Percentiles rank a stretch among this genome's conserved stretches.
Conservation (phyloP, 1,284 basidiomycete species). For the Chiua sp. region DNA sequence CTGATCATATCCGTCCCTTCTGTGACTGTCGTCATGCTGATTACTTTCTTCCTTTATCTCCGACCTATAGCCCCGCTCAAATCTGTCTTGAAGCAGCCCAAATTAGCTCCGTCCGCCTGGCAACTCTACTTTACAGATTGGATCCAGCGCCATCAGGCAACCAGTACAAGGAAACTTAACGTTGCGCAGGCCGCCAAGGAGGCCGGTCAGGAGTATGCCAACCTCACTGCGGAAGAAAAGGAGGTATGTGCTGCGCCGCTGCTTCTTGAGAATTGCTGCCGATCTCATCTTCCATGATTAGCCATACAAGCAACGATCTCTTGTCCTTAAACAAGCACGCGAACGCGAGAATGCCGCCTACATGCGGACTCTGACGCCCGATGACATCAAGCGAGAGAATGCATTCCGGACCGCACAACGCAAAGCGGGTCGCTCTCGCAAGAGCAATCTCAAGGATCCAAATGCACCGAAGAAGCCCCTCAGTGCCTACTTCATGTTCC, state of each 20-base stretch:
- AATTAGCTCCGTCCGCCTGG: conserved; percentile 95
- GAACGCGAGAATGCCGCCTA: conserved; percentile 86
- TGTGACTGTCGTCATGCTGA: conserved; percentile 33
- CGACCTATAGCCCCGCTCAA: conserved; percentile 57
- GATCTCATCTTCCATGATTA: conserved; percentile 41
- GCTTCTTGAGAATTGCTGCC: conserved; percentile 36
- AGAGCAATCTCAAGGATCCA: conserved; percentile 96
- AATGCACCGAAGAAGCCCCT: conserved; percentile 97
- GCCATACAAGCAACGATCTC: conserved; percentile 85
- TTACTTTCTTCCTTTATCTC: conserved; percentile 24
- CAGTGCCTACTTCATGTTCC: conserved; percentile 94
- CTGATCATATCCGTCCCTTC: conserved; percentile 37
- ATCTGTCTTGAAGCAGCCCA: conserved; percentile 83
- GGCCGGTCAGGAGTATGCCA: conserved; percentile 90
- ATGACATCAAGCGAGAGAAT: conserved; percentile 96
- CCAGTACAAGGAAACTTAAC: conserved; percentile 84
- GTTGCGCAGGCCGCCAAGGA: conserved; percentile 97
- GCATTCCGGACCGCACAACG: conserved; percentile 90
- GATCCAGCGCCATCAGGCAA: conserved; percentile 88
- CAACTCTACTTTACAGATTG: conserved; percentile 97
- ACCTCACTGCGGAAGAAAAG: conserved; percentile 80
- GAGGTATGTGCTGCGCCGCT: conserved; percentile 56
- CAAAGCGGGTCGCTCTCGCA: conserved; percentile 91
- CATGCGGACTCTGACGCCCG: conserved; percentile 90
- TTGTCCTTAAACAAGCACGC: conserved; percentile 82